Conservation (phyloP, 495 filamentous ascomycete genomes). For the Thermothielavioides terrestris region DNA sequence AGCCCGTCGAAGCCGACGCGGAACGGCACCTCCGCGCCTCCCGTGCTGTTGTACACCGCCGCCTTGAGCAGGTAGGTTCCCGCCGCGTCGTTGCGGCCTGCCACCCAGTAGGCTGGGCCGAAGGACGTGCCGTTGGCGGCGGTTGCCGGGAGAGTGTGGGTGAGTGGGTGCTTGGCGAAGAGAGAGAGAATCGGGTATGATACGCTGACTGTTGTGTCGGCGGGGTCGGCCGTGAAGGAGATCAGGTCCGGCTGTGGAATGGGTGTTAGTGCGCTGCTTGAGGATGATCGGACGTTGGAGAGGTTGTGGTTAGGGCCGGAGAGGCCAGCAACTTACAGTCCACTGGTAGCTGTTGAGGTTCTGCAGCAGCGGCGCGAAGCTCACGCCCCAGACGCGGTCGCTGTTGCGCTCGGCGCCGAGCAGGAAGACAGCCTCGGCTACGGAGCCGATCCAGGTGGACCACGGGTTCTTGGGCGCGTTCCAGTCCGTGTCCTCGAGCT, state of each 20-base stretch:
- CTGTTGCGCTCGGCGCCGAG: slow-evolving; percentile 61
- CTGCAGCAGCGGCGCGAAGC: slow-evolving; percentile 33
- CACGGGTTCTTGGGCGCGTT: slow-evolving; percentile 18
- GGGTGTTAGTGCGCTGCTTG: too few relatives aligned
- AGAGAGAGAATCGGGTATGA: slow-evolving; percentile 29
- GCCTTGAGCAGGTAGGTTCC: slow-evolving; percentile 53
- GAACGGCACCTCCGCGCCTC: slow-evolving; percentile 37
- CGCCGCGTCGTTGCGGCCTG: slow-evolving; percentile 29
- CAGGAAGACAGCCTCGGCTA: slow-evolving; percentile 59
- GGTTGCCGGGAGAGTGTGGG: slow-evolving; percentile 44
- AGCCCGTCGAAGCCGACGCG: slow-evolving; percentile 48
- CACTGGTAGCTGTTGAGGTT: slow-evolving; percentile 39
- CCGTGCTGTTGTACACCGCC: slow-evolving; percentile 59
- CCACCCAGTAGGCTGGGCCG: slow-evolving; percentile 53
- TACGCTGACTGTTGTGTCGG: slow-evolving; percentile 38
- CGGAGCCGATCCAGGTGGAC: slow-evolving; percentile 42
- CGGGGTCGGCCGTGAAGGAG: slow-evolving; percentile 45
- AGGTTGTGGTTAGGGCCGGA: too few relatives aligned
- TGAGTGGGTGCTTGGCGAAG: slow-evolving; percentile 45
- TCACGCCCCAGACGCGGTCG: slow-evolving; percentile 39
- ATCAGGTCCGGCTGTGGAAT: slow-evolving; percentile 31
- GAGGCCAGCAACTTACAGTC: slow-evolving; percentile 7
- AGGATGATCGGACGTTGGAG: too few relatives aligned
- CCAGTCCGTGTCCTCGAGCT: slow-evolving; percentile 30
- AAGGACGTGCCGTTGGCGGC: slow-evolving; percentile 34